These are phyloP conservation scores for Lanmaoa rubissima DNA, from an alignment of 768 basidiomycete species.

Conservation along the genomic window DNA sequence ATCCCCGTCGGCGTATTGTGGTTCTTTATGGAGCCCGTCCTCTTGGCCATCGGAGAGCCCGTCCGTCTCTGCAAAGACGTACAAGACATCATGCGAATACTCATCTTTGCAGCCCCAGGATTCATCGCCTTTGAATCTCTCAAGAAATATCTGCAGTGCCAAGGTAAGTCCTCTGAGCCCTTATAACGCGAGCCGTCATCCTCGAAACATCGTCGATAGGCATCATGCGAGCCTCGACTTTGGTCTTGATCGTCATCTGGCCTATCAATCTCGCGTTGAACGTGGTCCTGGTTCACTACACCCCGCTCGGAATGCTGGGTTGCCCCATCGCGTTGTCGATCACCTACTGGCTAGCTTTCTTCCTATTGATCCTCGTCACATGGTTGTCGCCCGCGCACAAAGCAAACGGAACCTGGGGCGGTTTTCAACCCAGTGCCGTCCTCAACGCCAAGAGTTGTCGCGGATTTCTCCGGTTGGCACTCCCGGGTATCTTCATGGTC, in stretches of 20 bases:
- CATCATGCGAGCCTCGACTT: constrained; percentile 71
- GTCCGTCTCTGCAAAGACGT: constrained; percentile 55
- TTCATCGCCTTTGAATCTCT: constrained; percentile 75
- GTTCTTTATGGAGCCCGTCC: constrained; percentile 61
- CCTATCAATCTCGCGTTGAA: constrained; percentile 67
- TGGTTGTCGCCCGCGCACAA: constrained; percentile 50
- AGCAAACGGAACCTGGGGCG: constrained; percentile 63
- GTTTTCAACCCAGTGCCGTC: constrained; percentile 44
- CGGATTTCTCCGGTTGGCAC: constrained; percentile 59
- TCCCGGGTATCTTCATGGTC: constrained; percentile 80
- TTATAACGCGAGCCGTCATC: not conserved
- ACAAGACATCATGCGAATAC: constrained; percentile 61
- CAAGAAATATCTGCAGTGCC: constrained; percentile 79
- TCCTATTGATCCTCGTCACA: constrained; percentile 50
- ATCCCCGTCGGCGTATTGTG: constrained; percentile 63
- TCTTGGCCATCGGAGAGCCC: constrained; percentile 64
- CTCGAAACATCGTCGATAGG: constrained; percentile 38
- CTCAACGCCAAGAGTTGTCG: constrained; percentile 50
- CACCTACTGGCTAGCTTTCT: constrained; percentile 69
- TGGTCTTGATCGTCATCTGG: constrained; percentile 58
- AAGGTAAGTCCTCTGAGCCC: constrained; percentile 44
- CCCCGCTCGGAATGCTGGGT: constrained; percentile 60
- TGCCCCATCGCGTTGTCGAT: constrained; percentile 65
- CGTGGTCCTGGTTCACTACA: constrained; percentile 61
- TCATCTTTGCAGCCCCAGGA: constrained; percentile 65